phyloP scores from a whole-genome alignment of 768 basidiomycete genomes.

The Lentinula detonsa region DNA sequence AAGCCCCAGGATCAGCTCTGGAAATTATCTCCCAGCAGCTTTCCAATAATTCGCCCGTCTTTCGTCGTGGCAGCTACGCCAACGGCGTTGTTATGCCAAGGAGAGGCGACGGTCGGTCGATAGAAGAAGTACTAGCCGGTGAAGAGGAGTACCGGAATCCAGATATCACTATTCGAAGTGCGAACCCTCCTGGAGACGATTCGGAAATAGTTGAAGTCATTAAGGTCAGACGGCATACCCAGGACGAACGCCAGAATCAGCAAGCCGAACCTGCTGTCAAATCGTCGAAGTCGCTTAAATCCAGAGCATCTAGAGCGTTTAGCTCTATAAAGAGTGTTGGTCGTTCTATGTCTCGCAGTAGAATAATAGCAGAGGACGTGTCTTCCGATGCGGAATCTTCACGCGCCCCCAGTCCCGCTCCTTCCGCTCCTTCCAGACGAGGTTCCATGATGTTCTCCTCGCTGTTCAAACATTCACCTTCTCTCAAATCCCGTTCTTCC shows the following conservation, averaged over 20 bases:
- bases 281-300: constrained; percentile 35
- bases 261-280: constrained; percentile 17
- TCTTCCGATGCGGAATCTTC: constrained; percentile 17
- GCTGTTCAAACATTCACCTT: constrained; percentile 1
- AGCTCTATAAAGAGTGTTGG: constrained; percentile 38
- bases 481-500: constrained; percentile 5
- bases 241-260: constrained; percentile 5
- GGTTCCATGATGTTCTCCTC: constrained; percentile 17
- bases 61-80: constrained; percentile 11
- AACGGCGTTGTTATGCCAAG: constrained; percentile 18
- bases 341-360: constrained; percentile 20
- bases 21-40: constrained; percentile 22
- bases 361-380: constrained; percentile 30
- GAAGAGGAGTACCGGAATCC: constrained; percentile 16
- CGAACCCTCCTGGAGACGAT: constrained; percentile 28
- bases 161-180: constrained; percentile 11
- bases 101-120: constrained; percentile 16
- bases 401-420: constrained; percentile 24
- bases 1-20: constrained; percentile 14
- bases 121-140: constrained; percentile 24
- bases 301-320: constrained; percentile 41
- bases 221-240: constrained; percentile 39
- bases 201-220: constrained; percentile 59
- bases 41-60: constrained; percentile 15
- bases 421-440: constrained; percentile 33